Percentiles rank a stretch among this genome's conserved stretches.
phyloP scores from a whole-genome alignment of 805 yeast genomes.

The Tetrapisispora pingtungensis region DNA sequence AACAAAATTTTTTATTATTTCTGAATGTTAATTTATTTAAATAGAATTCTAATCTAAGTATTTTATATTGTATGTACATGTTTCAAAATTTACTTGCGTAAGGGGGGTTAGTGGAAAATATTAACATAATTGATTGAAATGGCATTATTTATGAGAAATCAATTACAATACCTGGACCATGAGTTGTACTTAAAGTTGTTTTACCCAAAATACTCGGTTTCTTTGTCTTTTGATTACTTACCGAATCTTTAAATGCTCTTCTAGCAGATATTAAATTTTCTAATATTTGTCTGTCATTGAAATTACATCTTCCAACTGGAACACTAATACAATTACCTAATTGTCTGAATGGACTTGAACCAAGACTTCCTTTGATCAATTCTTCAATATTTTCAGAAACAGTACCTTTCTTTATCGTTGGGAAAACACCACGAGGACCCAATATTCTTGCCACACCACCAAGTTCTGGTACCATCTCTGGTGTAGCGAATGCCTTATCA shows the following conservation, averaged over 20 bases:
- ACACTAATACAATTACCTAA: slow-evolving; percentile 48
- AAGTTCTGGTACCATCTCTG: slow-evolving; percentile 60
- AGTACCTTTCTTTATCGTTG: slow-evolving; percentile 76
- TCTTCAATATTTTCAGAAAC: slow-evolving; percentile 55
- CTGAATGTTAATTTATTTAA: too few species aligned
- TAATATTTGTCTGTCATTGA: slow-evolving; percentile 66
- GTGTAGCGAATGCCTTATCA: slow-evolving; percentile 76
- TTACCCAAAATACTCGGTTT: slow-evolving; percentile 63
- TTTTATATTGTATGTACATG: not conserved
- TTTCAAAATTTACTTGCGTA: not conserved
- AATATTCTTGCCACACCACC: slow-evolving; percentile 62
- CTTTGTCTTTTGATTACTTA: slow-evolving; percentile 49
- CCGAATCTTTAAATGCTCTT: slow-evolving; percentile 45
- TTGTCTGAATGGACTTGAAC: slow-evolving; percentile 73
- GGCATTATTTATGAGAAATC: slow-evolving; percentile 29
- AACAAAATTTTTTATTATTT: too few species aligned
- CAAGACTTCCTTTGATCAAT: slow-evolving; percentile 46
- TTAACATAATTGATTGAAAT: not conserved
- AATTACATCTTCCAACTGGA: slow-evolving; percentile 68
- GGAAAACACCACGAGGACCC: slow-evolving; percentile 88
- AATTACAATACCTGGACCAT: slow-evolving; percentile 72
- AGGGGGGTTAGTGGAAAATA: not conserved
- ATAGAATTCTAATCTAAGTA: not conserved
- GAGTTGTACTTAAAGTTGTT: slow-evolving; percentile 56
- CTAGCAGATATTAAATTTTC: slow-evolving; percentile 61